These are phyloP conservation scores for Mycena vitilis DNA, from an alignment of 768 basidiomycete genomes.

Conservation along the genomic window DNA sequence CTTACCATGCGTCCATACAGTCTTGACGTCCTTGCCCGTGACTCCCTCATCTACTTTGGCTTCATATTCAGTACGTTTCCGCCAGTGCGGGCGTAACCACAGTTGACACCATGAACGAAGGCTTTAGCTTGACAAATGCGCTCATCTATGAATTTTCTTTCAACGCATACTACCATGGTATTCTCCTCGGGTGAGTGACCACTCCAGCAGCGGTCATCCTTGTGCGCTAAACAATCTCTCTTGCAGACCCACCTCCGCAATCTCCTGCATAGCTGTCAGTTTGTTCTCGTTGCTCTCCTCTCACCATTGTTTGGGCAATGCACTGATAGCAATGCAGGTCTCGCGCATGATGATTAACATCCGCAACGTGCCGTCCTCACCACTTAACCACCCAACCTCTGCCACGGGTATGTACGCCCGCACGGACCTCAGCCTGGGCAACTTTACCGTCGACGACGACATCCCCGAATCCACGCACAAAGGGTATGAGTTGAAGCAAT, in stretches of 20 bases:
- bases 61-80: conserved; percentile 32
- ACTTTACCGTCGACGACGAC: too few relatives aligned
- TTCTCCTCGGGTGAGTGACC: conserved; percentile 19
- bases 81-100: not conserved
- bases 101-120: not conserved
- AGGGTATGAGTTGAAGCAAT: too few relatives aligned
- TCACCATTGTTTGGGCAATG: not conserved
- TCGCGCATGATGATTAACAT: conserved; percentile 38
- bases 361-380: too few relatives aligned
- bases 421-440: too few relatives aligned
- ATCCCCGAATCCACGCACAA: too few relatives aligned
- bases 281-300: not conserved
- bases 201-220: too few relatives aligned
- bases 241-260: conserved; percentile 25
- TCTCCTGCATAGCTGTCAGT: conserved; percentile 33
- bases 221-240: not conserved
- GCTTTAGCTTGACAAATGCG: conserved; percentile 22
- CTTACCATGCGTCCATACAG: not conserved
- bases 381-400: too few relatives aligned
- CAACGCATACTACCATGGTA: conserved; percentile 6
- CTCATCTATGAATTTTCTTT: conserved; percentile 24
- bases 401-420: too few relatives aligned
- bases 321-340: not conserved
- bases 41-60: conserved; percentile 35
- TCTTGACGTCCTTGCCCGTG: conserved; percentile 33